Percentiles rank a stretch among this genome's conserved stretches.
Conservation (phyloP, 2,329 filamentous ascomycete species). For the Claviceps arundinis region DNA sequence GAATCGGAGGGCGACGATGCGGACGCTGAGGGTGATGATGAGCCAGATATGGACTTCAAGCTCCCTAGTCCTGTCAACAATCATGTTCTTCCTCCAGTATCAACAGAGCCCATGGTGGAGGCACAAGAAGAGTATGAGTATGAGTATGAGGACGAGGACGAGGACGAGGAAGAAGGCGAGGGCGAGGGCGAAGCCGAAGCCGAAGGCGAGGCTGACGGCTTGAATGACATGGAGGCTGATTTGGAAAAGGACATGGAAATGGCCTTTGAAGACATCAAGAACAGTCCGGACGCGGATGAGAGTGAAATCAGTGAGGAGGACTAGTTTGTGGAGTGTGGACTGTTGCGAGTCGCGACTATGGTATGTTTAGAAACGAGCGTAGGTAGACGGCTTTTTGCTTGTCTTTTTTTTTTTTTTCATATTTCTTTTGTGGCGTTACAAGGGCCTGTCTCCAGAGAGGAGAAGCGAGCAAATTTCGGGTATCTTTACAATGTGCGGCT, state of each 20-base stretch:
- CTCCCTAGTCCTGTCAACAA: constrained; percentile 41
- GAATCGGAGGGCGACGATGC: constrained; percentile 30
- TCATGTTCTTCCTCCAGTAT: constrained; percentile 12
- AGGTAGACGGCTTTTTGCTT: neutral
- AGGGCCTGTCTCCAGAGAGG: too few relatives aligned
- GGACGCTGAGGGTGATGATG: constrained; percentile 34
- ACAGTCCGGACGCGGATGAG: constrained; percentile 35
- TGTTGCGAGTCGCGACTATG: neutral
- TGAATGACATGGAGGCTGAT: constrained; percentile 21
- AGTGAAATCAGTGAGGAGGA: constrained; percentile 57
- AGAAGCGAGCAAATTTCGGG: too few relatives aligned
- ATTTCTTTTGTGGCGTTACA: too few relatives aligned
- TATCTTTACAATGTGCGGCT: too few relatives aligned
- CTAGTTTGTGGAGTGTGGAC: constrained; percentile 16
- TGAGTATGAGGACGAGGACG: neutral
- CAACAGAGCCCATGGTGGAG: constrained; percentile 14
- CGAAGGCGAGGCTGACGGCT: neutral
- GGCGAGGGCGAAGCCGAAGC: neutral
- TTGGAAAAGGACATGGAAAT: constrained; percentile 41
- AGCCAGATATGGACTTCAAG: constrained; percentile 37
- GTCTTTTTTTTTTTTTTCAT: neutral
- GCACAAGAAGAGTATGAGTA: neutral
- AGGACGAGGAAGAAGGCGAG: constrained; percentile 17
- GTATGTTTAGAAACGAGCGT: too few relatives aligned
- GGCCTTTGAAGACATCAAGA: constrained; percentile 38